Percentiles rank a stretch among this genome's conserved stretches.
phyloP scores from a whole-genome alignment of 2,329 filamentous ascomycete species.

The Cladosporium sp. region DNA sequence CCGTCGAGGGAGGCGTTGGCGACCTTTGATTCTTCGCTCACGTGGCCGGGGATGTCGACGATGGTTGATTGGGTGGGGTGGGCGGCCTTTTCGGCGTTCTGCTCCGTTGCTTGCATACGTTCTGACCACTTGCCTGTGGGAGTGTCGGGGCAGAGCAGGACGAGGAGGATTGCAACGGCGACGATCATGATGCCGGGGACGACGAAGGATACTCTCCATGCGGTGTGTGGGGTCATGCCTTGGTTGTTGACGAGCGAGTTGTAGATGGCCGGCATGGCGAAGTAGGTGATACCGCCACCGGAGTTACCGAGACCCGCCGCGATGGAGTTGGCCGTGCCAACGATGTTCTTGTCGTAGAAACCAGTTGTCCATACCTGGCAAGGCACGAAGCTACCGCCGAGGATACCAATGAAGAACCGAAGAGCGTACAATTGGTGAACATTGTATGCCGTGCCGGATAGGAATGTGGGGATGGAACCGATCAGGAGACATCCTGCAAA shows the following conservation, averaged over 20 bases:
- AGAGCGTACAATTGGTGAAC: slow-evolving; percentile 65
- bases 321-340: slow-evolving; percentile 82
- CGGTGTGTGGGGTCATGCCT: slow-evolving; percentile 60
- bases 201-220: slow-evolving; percentile 82
- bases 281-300: slow-evolving; percentile 88
- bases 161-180: slow-evolving; percentile 60
- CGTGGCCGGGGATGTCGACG: slow-evolving; percentile 48
- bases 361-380: slow-evolving; percentile 92
- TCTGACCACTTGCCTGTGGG: slow-evolving; percentile 80
- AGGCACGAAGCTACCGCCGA: slow-evolving; percentile 74
- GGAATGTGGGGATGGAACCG: slow-evolving; percentile 75
- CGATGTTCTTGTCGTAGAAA: slow-evolving; percentile 89
- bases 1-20: slow-evolving; percentile 18
- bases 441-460: slow-evolving; percentile 71
- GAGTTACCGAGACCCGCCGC: slow-evolving; percentile 83
- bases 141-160: slow-evolving; percentile 74
- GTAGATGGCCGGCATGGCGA: slow-evolving; percentile 87
- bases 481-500: slow-evolving; percentile 74
- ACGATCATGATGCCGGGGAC: slow-evolving; percentile 77
- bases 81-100: slow-evolving; percentile 47
- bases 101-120: slow-evolving; percentile 55
- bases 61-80: slow-evolving; percentile 34
- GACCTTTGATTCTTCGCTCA: slow-evolving; percentile 37
- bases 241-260: slow-evolving; percentile 63
- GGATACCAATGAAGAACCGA: slow-evolving; percentile 76